phyloP scores from a whole-genome alignment of 176 grass and related monocot genomes.

The Thinopyrum elongatum region DNA sequence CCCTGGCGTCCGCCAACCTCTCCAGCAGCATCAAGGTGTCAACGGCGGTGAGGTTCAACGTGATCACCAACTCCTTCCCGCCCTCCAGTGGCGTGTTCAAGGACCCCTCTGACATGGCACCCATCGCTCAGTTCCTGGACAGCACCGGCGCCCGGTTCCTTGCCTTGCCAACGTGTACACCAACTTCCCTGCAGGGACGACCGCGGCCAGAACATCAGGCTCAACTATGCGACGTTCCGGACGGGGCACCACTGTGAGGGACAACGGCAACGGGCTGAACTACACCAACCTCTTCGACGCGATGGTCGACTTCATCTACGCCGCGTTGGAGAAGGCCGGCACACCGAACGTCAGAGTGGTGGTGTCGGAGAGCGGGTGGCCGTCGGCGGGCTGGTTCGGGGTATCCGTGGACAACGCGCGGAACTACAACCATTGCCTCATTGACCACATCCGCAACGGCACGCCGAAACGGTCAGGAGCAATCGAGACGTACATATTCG shows the following conservation, averaged over 20 bases:
- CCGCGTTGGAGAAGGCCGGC: not conserved
- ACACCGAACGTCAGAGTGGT: not conserved
- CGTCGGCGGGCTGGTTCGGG: not conserved
- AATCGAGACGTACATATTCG: not conserved
- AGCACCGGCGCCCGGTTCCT: not conserved
- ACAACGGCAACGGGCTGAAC: slow-evolving; percentile 26
- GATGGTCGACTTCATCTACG: not conserved
- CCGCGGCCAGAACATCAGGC: not conserved
- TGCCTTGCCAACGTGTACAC: not conserved
- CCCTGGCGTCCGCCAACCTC: not conserved
- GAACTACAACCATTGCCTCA: not conserved
- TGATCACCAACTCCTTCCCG: not conserved
- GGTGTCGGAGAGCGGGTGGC: not conserved
- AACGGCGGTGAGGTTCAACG: not conserved
- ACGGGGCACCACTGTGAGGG: not conserved
- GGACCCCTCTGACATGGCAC: not conserved
- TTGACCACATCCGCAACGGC: not conserved
- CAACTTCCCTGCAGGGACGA: not conserved
- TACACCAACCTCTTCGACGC: slow-evolving; percentile 32
- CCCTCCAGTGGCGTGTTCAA: not conserved
- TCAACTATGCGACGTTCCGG: not conserved
- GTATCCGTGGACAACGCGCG: not conserved
- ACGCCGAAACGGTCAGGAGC: not conserved
- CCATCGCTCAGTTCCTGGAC: not conserved
- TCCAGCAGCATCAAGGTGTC: not conserved